Conservation (phyloP, 306 rosid genomes). For the Rosa persica region DNA sequence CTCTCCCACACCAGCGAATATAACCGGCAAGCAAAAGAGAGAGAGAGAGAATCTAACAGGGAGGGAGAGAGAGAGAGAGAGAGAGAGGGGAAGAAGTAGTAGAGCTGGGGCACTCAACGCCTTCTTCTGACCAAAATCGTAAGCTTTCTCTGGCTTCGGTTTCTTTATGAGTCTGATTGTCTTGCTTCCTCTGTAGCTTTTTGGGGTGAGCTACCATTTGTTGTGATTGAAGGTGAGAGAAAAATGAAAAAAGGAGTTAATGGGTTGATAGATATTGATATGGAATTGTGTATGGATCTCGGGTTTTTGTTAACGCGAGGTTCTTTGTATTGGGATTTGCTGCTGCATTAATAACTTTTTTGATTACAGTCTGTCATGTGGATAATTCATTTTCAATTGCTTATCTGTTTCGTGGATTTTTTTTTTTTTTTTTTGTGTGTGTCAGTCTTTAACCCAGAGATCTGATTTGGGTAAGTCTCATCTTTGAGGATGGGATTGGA, state of each 20-base stretch:
- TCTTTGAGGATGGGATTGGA: slow-evolving; percentile 21
- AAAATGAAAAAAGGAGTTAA: not conserved
- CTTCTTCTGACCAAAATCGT: slow-evolving; percentile 41
- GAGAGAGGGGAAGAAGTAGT: slow-evolving; percentile 1
- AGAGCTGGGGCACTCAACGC: slow-evolving; percentile 16
- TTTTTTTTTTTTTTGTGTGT: not conserved
- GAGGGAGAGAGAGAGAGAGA: not conserved
- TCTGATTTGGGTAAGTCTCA: slow-evolving; percentile 20
- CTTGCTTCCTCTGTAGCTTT: not conserved
- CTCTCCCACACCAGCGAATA: slow-evolving; percentile 33
- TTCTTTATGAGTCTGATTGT: not conserved
- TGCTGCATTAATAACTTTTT: slow-evolving; percentile 26
- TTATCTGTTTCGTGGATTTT: slow-evolving; percentile 4
- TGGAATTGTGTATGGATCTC: slow-evolving; percentile 24
- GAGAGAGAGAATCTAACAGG: slow-evolving; percentile 36
- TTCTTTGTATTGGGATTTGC: slow-evolving; percentile 26
- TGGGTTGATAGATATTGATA: slow-evolving; percentile 26
- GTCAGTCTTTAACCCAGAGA: slow-evolving; percentile 15
- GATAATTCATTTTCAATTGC: slow-evolving; percentile 10
- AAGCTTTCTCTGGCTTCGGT: slow-evolving; percentile 18
- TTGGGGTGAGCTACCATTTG: slow-evolving; percentile 9
- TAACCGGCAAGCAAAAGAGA: slow-evolving; percentile 37
- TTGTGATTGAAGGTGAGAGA: slow-evolving; percentile 5
- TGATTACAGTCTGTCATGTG: slow-evolving; percentile 19
- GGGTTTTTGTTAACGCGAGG: slow-evolving; percentile 2